A percentile compares a stretch with the other conserved stretches of the same genome.
Conservation (phyloP, 2,329 filamentous ascomycete species). For the Sclerotinia spermophila region DNA sequence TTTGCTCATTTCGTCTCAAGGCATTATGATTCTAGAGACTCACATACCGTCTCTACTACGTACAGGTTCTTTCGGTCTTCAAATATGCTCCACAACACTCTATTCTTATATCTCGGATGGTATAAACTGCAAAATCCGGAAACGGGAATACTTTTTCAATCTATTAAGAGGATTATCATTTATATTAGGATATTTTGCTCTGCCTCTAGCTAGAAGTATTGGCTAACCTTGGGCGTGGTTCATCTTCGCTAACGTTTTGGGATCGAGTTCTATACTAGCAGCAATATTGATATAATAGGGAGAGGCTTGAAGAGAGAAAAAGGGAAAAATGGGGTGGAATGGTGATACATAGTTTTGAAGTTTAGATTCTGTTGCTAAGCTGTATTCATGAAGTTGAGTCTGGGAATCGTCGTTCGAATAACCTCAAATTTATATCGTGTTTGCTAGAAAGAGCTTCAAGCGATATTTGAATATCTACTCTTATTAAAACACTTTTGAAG, state of each 20-base stretch:
- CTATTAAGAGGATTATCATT: background rate
- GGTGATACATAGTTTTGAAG: background rate
- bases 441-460: background rate
- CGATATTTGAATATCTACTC: background rate
- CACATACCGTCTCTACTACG: background rate
- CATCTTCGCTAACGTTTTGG: background rate
- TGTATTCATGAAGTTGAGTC: background rate
- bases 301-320: background rate
- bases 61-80: background rate
- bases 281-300: background rate
- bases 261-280: background rate
- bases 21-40: background rate
- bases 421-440: background rate
- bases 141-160: background rate
- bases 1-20: background rate
- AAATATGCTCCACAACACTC: background rate
- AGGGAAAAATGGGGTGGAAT: background rate
- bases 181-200: background rate
- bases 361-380: accelerated
- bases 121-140: background rate
- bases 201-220: background rate
- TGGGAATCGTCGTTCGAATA: background rate
- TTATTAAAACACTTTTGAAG: background rate
- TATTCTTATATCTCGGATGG: background rate
- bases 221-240: background rate